Percentiles rank a stretch among this genome's conserved stretches.
These are phyloP conservation scores for Populus tomentosa DNA, from an alignment of 441 rosid genomes.

Conservation along the genomic window DNA sequence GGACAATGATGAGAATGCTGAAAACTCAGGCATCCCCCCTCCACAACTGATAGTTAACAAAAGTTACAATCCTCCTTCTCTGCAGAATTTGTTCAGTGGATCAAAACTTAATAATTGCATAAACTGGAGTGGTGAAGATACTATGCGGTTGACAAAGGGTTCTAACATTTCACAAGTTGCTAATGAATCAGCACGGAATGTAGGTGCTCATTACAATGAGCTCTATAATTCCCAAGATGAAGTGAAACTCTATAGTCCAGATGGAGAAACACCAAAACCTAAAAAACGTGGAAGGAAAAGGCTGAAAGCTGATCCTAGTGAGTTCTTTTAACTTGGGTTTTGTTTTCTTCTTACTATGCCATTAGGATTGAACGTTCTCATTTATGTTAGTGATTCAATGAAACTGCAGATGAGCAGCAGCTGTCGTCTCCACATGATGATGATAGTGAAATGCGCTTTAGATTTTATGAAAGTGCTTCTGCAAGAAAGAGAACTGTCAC, in stretches of 20 bases:
- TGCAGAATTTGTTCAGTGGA: slow-evolving; percentile 60
- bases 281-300: slow-evolving; percentile 80
- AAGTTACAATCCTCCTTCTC: slow-evolving; percentile 45
- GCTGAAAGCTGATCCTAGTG: slow-evolving; percentile 66
- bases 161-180: slow-evolving; percentile 26
- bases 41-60: slow-evolving; percentile 33
- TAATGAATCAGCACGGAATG: slow-evolving; percentile 27
- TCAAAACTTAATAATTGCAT: slow-evolving; percentile 33
- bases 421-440: slow-evolving; percentile 41
- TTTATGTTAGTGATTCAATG: slow-evolving; percentile 12
- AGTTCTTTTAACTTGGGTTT: slow-evolving; percentile 26
- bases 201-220: slow-evolving; percentile 31
- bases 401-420: slow-evolving; percentile 46
- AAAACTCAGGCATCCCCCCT: slow-evolving; percentile 33
- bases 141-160: slow-evolving; percentile 31
- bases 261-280: slow-evolving; percentile 39
- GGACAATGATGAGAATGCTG: slow-evolving; percentile 73
- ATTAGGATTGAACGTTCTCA: slow-evolving; percentile 19
- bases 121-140: slow-evolving; percentile 40
- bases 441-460: slow-evolving; percentile 61
- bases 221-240: slow-evolving; percentile 28
- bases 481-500: slow-evolving; percentile 92
- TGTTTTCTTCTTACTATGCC: slow-evolving; percentile 1
- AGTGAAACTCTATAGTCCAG: slow-evolving; percentile 27
- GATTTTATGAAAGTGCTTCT: slow-evolving; percentile 94